Evolutionary conservation across 2,329 filamentous ascomycete genomes (phyloP), one percentile per base, ranked within the genome.

Genomic region (Scedosporium aurantiacum): DNA sequence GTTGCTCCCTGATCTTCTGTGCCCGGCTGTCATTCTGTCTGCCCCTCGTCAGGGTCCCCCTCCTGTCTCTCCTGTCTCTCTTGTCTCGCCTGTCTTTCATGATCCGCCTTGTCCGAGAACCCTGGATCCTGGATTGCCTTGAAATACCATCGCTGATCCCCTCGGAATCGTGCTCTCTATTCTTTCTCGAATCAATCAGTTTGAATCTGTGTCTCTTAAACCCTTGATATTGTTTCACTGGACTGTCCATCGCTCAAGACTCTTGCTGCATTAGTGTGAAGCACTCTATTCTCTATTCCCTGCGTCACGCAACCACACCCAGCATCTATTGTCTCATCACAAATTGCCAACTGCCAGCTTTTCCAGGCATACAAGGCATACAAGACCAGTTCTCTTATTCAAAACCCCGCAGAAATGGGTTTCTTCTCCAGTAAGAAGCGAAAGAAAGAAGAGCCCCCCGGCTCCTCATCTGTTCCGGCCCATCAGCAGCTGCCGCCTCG

Each of bases 381-480:
- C 45, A 23, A 37, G 27, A 57, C n/a, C 14, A 57, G 25, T 14
- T 18, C 16, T 21, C 43, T 47, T 7, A 40, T n/a, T n/a, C 0
- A 68, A 66, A 25, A 67, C 69, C 5, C 67, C 67, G 14, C 64
- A 61, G 64, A 58, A 28, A 71, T 71, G 70, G 69, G 70, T 40
- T 69, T 68, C 66, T 70, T 71, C 63, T 65, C 65, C 61, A 66
- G 65, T 60, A 68, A 63, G 55, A 70, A 67, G 64, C 59, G 61
- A 43, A 67, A 65, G 43, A 65, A 64, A 60, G 16, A 64, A 4
- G 65, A 63, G 47, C 64, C 66, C 21, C 64, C 66, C 28, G 69
- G 65, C 60, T 63, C 66, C 37, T 66, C 64, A 50, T 55, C 61
- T 60, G 60, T 63, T 7, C 58, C 59, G 50, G 65, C 63, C 18